Evolutionary conservation across 441 rosid species (phyloP), one percentile per base, ranked within the genome.

Genomic region (Jatropha multifida): DNA sequence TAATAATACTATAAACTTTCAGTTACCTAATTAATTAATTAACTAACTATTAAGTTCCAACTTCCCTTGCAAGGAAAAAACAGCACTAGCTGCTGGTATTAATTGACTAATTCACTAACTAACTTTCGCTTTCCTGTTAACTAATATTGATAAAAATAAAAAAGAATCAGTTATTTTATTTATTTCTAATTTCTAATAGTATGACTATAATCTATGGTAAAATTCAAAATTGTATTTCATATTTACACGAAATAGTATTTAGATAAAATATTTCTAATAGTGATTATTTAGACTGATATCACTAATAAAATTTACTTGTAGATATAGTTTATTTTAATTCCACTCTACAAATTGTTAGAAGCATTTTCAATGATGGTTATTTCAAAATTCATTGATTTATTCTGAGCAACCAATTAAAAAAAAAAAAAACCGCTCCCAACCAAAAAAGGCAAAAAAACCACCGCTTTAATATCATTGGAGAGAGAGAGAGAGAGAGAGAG

Each of bases 401-500:
- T 32, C 7, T 20, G 61, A 56, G 10, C 4, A 7, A 20, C 58
- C 58, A 54, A 54, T 8, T 65, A 42, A 44, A 40, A 41, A 13
- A 18, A 13, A 4, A 65, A 26, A 23, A 9, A 41, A 38, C 7
- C 58, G 76, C 69, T 73, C 69, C 69, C 37, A 73, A 64, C 59
- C 69, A 73, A 79, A 71, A 32, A 32, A 32, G 32, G 32, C 0
- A 32, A 32, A 32, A 23, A 32, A 79, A 81, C 71, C 69, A 49
- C 12, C 72, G 72, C 32, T 51, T 10, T 32, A 54, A 14, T 49
- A 68, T 68, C 23, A 66, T 27, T 61, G n/a, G 40, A 49, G 32
- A 32, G 32, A 32, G 32, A 27, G 32, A 27, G 32, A 27, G 32
- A 27, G 32, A 27, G 32, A 32, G 32, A 32, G 73, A 58, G 77